Base-by-base conservation (phyloP, 306 rosid genomes). In the Argentina anserina region DNA sequence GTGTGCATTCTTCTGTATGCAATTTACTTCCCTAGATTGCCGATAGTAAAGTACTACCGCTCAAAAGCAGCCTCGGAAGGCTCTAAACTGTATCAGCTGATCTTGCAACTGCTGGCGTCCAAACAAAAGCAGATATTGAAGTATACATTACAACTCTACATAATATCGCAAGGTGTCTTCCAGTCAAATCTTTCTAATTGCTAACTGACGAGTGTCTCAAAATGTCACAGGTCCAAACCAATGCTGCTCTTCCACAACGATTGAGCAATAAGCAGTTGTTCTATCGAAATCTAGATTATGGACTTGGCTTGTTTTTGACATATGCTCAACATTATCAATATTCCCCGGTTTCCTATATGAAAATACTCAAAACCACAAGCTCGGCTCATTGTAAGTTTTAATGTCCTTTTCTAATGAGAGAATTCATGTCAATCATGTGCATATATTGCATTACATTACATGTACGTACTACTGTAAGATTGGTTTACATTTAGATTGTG, bases 271-370 rank as follows among this genome's bases (percentile, higher is more conserved):
- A 73, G 74, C 83, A 86, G 33, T 58, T 93, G 21, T 75, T 91
- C 39, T 10, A 60, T 1, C 50, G 84, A 76, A 93, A 89, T n/a
- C 72, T 93, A 17, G 52, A 46, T 46, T 46, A 86, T 75, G 85
- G 79, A 67, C 62, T 64, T 15, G 98, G 76, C 69, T 50, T 91
- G 70, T 82, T 82, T 67, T 76, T 93, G 56, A 85, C 85, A 61
- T 87, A 89, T 74, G 90, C 69, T 14, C 6, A 20, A 91, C 97
- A 8, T 55, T 91, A 75, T 93, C 97, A 15, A 91, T 91, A 40
- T 78, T 82, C 66, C 98, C 97, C 3, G 98, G 97, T 7, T 91
- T 91, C 82, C 79, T 89, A 77, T 93, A 80, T 45, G 98, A 93
- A 85, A 84, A 91, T 49, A 91, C 98, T 0, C 97, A 97, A 69